Conservation (phyloP, 495 filamentous ascomycete species). For the Glarea lozoyensis region DNA sequence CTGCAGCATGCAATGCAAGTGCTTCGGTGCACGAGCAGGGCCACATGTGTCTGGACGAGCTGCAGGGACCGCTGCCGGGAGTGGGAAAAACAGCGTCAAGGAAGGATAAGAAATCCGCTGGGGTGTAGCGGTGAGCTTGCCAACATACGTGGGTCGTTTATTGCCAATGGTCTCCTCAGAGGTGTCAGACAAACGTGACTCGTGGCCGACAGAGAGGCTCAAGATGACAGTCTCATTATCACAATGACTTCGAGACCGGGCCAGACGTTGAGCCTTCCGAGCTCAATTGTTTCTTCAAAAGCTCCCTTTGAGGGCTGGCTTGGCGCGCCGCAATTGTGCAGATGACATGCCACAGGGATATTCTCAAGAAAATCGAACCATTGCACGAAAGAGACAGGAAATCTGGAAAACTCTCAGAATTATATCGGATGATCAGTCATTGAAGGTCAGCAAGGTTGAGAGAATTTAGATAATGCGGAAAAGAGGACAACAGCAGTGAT, state of each 20-base stretch:
- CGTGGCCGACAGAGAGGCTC: slow-evolving; percentile 4
- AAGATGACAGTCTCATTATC: too few relatives aligned
- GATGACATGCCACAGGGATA: slow-evolving; percentile 5
- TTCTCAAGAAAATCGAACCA: not conserved
- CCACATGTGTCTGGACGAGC: slow-evolving; percentile 15
- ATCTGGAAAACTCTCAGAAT: too few relatives aligned
- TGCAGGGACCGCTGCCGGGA: slow-evolving; percentile 24
- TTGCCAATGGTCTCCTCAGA: slow-evolving; percentile 17
- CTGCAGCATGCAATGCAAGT: slow-evolving; percentile 22
- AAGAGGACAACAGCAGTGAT: too few relatives aligned
- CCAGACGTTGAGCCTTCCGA: not conserved
- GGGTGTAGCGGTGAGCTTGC: slow-evolving; percentile 20
- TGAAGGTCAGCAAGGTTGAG: too few relatives aligned
- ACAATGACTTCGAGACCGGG: not conserved
- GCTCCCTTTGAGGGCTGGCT: slow-evolving; percentile 8
- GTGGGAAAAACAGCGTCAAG: slow-evolving; percentile 10
- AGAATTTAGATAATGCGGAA: too few relatives aligned
- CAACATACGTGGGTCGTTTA: slow-evolving; percentile 21
- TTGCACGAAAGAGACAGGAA: too few relatives aligned
- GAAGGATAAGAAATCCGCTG: not conserved
- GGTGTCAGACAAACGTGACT: slow-evolving; percentile 14
- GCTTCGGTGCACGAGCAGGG: slow-evolving; percentile 15
- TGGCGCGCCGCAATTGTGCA: slow-evolving; percentile 15
- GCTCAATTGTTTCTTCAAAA: slow-evolving; percentile 1
- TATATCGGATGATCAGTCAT: too few relatives aligned